Evolutionary conservation across 2,329 filamentous ascomycete genomes (phyloP).

Genomic region (Purpureocillium lavendulum): DNA sequence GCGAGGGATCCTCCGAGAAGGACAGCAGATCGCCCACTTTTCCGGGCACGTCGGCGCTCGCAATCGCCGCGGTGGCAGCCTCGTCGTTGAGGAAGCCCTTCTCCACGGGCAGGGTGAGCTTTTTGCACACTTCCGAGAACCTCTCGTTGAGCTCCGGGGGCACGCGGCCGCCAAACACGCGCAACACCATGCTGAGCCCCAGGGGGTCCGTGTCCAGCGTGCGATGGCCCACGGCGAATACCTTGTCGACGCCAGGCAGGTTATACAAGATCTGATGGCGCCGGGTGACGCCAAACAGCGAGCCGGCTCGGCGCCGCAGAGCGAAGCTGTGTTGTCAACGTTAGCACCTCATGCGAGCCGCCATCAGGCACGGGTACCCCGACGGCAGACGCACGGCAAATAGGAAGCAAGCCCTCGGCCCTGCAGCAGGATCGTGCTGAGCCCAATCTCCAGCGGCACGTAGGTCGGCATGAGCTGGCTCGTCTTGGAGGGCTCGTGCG

Average conservation of each 20-base stretch:
- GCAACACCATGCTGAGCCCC: conserved; percentile 8
- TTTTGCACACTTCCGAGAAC: conserved; percentile 1
- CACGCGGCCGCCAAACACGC: conserved; percentile 9
- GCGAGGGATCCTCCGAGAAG: conserved; percentile 2
- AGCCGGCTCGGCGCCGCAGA: too few species aligned
- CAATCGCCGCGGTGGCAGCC: conserved; percentile 10
- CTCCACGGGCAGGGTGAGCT: conserved; percentile 8
- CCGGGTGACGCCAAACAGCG: conserved; percentile 12
- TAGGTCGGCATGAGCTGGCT: too few species aligned
- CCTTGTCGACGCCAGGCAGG: conserved; percentile 9
- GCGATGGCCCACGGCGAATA: conserved; percentile 8
- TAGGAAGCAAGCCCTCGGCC: too few species aligned
- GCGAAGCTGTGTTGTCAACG: too few species aligned
- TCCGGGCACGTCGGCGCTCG: conserved; percentile 6
- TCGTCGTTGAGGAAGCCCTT: conserved; percentile 12
- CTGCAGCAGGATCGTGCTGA: too few species aligned
- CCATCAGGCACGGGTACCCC: too few species aligned
- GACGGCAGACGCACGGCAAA: too few species aligned
- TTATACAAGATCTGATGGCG: conserved; percentile 10
- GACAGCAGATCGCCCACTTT: conserved; percentile 9
- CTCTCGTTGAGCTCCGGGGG: neutral
- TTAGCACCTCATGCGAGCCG: too few species aligned
- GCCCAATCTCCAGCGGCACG: too few species aligned
- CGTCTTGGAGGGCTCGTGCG: too few species aligned
- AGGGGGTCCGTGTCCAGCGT: conserved; percentile 5